phyloP scores from a whole-genome alignment of 257 asterid species.

The Lycium barbarum region DNA sequence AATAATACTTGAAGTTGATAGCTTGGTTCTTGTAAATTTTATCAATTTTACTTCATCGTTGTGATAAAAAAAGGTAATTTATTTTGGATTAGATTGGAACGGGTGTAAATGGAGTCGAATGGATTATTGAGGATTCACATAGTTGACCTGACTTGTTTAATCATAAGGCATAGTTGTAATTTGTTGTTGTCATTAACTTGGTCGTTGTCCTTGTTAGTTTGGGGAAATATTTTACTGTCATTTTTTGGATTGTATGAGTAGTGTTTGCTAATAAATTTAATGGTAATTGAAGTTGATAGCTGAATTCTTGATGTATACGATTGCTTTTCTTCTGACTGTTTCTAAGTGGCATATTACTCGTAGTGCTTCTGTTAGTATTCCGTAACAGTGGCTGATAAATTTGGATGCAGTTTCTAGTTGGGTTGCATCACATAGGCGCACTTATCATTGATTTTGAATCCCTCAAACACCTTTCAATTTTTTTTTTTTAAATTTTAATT shows the following conservation, averaged over 20 bases:
- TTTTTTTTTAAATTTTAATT: background rate
- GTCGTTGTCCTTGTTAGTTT: too few species aligned
- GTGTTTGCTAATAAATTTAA: background rate
- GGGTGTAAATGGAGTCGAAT: too few species aligned
- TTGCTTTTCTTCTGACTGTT: constrained; percentile 13
- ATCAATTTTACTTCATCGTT: too few species aligned
- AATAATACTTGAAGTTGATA: background rate
- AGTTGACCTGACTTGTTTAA: too few species aligned
- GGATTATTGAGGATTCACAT: too few species aligned
- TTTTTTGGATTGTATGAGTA: too few species aligned
- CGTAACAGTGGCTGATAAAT: constrained; percentile 24
- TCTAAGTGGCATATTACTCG: background rate
- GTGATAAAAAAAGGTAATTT: too few species aligned
- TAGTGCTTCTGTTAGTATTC: background rate
- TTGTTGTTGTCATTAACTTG: too few species aligned
- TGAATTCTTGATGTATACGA: background rate
- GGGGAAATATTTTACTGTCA: too few species aligned
- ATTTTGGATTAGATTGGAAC: too few species aligned
- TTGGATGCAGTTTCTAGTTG: background rate
- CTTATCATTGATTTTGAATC: constrained; percentile 3
- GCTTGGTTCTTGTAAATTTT: too few species aligned
- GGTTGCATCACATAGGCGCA: background rate
- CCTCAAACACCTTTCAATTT: background rate
- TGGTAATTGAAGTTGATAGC: background rate
- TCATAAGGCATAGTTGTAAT: too few species aligned